phyloP scores from a whole-genome alignment of 805 yeast genomes.

The Zygotorulaspora florentina region DNA sequence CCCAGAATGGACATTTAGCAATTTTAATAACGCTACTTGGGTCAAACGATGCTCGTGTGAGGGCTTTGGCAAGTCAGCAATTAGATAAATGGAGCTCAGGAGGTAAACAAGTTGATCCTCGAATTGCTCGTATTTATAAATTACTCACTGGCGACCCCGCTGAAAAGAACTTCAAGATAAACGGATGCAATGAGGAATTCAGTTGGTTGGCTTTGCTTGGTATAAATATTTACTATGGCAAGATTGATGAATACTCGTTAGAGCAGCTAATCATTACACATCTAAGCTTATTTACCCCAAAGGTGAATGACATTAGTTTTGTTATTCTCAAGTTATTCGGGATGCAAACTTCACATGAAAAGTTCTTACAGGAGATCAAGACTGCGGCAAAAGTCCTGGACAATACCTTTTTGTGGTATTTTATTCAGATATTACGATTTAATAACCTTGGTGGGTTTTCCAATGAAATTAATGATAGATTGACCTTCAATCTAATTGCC shows the following conservation, averaged over 20 bases:
- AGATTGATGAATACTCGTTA: conserved; percentile 37
- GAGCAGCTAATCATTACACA: conserved; percentile 26
- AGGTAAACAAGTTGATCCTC: conserved; percentile 43
- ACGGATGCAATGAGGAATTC: conserved; percentile 41
- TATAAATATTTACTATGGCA: conserved; percentile 60
- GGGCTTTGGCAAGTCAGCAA: conserved; percentile 54
- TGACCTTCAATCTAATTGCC: conserved; percentile 45
- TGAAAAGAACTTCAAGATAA: conserved; percentile 25
- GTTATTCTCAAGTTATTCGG: conserved; percentile 21
- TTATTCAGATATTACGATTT: conserved; percentile 44
- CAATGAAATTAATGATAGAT: conserved; percentile 34
- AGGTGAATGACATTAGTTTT: conserved; percentile 9
- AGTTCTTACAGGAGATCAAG: conserved; percentile 13
- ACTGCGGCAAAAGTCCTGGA: conserved; percentile 25
- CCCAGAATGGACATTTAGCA: conserved; percentile 66
- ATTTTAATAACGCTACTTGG: conserved; percentile 65
- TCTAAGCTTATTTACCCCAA: conserved; percentile 9
- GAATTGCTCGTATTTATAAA: conserved; percentile 57
- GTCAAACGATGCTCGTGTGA: conserved; percentile 59
- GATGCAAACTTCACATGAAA: conserved; percentile 13
- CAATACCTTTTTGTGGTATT: conserved; percentile 48
- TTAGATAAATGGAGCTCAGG: conserved; percentile 59
- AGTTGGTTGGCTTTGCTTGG: conserved; percentile 67
- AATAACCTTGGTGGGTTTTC: conserved; percentile 27
- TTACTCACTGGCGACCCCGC: conserved; percentile 54